Evolutionary conservation across 805 yeast species (phyloP), one percentile per base, ranked within the genome.

Genomic region (Yarrowia deformans): DNA sequence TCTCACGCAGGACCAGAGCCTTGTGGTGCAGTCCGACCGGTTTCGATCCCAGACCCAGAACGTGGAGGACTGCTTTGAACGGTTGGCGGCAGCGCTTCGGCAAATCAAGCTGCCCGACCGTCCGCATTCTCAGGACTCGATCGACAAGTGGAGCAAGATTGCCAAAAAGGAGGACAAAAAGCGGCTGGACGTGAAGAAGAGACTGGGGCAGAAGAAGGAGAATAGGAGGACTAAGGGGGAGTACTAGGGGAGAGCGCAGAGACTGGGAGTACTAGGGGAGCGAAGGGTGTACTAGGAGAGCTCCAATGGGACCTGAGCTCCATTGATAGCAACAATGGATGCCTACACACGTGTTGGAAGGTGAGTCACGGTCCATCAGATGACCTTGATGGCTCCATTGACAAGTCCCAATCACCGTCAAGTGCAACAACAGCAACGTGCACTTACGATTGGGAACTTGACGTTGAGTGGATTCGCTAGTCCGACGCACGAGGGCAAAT

Each of bases 31-130:
- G 19, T 43, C 52, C 1, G 66, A 60, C 42, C 10, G n/a, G 52
- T 60, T 18, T 16, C 37, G 66, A 14, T 60, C 66, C 4, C 66
- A 60, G 52, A 19, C 40, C 1, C 66, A 60, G 14, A 60, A 60
- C 34, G 66, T 45, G 18, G 66, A 60, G 18, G 66, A 60, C 19
- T 60, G 66, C 13, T 60, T 18, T 45, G 66, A 60, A 34, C 16
- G 66, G 16, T n/a, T 60, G 42, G 66, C 66, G 2, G 42, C 12
- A 1, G 66, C 66, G 10, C 14, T 60, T 1, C 6, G 46, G 5
- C 66, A 60, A 18, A 16, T 60, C 9, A 1, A n/a, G 13, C 18
- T 60, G 8, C 66, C 66, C 0, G 52, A 60, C 12, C 23, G 50
- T 3, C 52, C 50, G 13, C 66, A 43, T 14, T 60, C 66, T 3